phyloP scores from a whole-genome alignment of 495 filamentous ascomycete species.

The Lentithecium fluviatile region DNA sequence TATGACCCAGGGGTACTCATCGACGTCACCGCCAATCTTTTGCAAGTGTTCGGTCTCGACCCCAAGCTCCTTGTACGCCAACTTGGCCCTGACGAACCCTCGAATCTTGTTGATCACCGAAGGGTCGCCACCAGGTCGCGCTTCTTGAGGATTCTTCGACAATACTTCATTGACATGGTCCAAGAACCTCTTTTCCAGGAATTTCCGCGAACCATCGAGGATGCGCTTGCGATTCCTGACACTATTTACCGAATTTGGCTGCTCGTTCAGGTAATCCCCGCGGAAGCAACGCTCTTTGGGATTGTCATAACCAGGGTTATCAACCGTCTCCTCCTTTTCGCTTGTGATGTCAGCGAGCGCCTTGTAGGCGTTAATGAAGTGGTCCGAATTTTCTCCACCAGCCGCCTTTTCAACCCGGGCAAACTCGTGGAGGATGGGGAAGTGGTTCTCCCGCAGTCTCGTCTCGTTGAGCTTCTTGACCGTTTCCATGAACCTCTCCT shows the following conservation, averaged over 20 bases:
- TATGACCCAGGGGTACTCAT: constrained; percentile 88
- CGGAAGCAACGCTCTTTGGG: constrained; percentile 73
- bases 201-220: constrained; percentile 70
- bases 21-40: constrained; percentile 70
- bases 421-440: constrained; percentile 71
- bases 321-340: constrained; percentile 57
- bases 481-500: constrained; percentile 71
- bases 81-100: constrained; percentile 79
- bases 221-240: constrained; percentile 69
- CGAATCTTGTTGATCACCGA: constrained; percentile 85
- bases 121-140: constrained; percentile 84
- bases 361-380: constrained; percentile 74
- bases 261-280: constrained; percentile 68
- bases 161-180: constrained; percentile 71
- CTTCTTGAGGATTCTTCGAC: constrained; percentile 78
- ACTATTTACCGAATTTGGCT: constrained; percentile 58
- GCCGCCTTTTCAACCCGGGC: constrained; percentile 65
- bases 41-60: constrained; percentile 72
- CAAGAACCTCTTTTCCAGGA: constrained; percentile 73
- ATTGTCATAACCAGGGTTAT: constrained; percentile 11
- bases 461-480: constrained; percentile 72
- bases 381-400: constrained; percentile 51
- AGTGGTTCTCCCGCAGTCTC: constrained; percentile 61
- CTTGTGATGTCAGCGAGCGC: constrained; percentile 69
- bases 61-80: constrained; percentile 72